phyloP scores from a whole-genome alignment of 495 filamentous ascomycete genomes.

The Tuber magnatum region DNA sequence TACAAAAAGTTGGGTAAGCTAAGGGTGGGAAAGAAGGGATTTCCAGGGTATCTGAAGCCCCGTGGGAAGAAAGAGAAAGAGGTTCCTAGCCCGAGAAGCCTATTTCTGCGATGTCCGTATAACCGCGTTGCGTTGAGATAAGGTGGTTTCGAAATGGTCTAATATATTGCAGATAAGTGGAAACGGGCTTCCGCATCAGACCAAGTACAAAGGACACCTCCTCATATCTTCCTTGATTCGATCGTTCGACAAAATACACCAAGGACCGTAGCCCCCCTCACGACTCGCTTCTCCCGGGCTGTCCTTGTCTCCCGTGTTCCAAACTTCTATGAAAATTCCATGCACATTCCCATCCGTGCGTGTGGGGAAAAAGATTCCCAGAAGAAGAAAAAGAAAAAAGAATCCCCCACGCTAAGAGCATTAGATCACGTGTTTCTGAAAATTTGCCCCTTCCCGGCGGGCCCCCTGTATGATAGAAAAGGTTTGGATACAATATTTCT shows the following conservation, averaged over 20 bases:
- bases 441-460: neutral
- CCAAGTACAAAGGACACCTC: neutral
- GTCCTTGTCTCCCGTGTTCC: neutral
- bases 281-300: neutral
- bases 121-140: neutral
- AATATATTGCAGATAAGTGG: neutral
- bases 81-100: neutral
- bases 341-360: neutral
- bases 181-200: neutral
- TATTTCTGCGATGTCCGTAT: neutral
- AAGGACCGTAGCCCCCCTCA: neutral
- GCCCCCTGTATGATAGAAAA: neutral
- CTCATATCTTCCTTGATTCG: neutral
- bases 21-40: neutral
- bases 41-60: neutral
- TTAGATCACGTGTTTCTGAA: neutral
- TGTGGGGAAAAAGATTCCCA: neutral
- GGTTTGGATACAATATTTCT: slow-evolving; percentile 2
- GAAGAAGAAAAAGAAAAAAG: neutral
- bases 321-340: slow-evolving; percentile 2
- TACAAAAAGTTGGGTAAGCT: neutral
- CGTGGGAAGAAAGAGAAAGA: neutral
- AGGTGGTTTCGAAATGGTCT: neutral
- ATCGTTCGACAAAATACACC: neutral
- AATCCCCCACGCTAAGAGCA: neutral